Conservation (phyloP, 2,329 filamentous ascomycete genomes). For the Bipolaris cookei region DNA sequence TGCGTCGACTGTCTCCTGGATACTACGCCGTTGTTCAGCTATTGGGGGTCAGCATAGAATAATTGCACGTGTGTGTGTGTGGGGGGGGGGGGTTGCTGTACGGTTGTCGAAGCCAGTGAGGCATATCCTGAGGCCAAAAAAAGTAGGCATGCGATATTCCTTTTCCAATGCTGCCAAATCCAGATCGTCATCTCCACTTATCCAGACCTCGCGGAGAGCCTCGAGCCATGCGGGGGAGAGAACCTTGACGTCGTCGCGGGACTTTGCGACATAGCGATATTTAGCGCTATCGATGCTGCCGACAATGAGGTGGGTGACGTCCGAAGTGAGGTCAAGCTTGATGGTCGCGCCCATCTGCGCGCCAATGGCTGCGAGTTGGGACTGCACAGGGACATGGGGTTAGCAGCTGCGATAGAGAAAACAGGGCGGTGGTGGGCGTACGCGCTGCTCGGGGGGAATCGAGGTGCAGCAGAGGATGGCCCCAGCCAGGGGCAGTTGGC, state of each 20-base stretch:
- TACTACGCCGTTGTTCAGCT: conserved; percentile 71
- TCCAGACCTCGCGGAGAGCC: conserved; percentile 79
- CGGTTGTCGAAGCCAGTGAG: conserved; percentile 73
- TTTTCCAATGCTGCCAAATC: conserved; percentile 73
- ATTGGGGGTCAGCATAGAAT: conserved; percentile 35
- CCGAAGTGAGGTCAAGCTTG: conserved; percentile 91
- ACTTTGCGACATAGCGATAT: conserved; percentile 92
- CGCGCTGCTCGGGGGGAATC: conserved; percentile 78
- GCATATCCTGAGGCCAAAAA: conserved; percentile 69
- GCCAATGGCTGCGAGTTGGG: conserved; percentile 67
- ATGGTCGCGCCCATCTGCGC: conserved; percentile 84
- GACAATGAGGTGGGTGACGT: conserved; percentile 93
- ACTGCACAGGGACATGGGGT: conserved; percentile 38
- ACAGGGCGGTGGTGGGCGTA: conserved; percentile 48
- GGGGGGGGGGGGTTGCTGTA: conserved; percentile 49
- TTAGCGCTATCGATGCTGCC: conserved; percentile 89
- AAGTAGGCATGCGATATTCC: conserved; percentile 67
- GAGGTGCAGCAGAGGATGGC: conserved; percentile 88
- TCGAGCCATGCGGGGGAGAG: conserved; percentile 86
- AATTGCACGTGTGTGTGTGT: background rate
- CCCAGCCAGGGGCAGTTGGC: conserved; percentile 56
- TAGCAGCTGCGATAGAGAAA: conserved; percentile 9
- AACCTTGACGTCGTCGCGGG: conserved; percentile 83
- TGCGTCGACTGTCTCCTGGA: conserved; percentile 69
- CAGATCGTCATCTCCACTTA: conserved; percentile 75